Base-by-base conservation (phyloP, 495 filamentous ascomycete genomes). In the Lepidopterella palustris region DNA sequence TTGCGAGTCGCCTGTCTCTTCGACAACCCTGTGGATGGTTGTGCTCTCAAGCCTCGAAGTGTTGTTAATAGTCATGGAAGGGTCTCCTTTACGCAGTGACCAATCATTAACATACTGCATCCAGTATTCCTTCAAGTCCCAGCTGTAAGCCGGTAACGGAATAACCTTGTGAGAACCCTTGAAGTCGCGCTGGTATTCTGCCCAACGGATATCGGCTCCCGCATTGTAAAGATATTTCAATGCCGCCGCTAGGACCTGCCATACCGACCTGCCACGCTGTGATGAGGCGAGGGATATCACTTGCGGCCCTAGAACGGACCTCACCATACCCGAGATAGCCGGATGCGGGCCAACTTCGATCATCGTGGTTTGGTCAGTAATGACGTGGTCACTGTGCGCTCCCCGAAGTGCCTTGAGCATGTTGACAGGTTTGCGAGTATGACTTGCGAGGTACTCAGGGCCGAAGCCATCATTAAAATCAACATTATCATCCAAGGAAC, bases 41-140 rank as follows among this genome's bases (percentile, higher is more conserved):
- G 53, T 70, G 25, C 70, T 60, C 20, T 68, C 68, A 24, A 74
- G 59, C 0, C 64, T 61, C 1, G 72, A 24, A 28, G 48, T 50
- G 27, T 1, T 21, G 8, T 20, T 27, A 8, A 58, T 47, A 6
- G 29, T 54, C 24, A 39, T 40, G 0, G 67, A 62, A 29, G 72
- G 68, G 39, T 76, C 72, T 40, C 77, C 77, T 62, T 80, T 81
- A 9, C 65, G 63, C 23, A 82, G 66, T 28, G 68, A 78, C 71
- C 78, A 82, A 61, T 81, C 74, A 58, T 87, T 84, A 13, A 76
- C 78, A 70, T 92, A 92, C 11, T 84, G 78, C 21, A 92, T 81
- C 70, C 74, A 11, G 71, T 66, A 49, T 3, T 49, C 11, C 11
- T 49, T 21, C 3, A 23, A 5, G 21, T 49, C 45, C 45, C 18